A percentile compares a stretch with the other conserved stretches of the same genome.
Evolutionary conservation across 2,329 filamentous ascomycete species (phyloP).

Genomic region (Clonostachys chloroleuca): DNA sequence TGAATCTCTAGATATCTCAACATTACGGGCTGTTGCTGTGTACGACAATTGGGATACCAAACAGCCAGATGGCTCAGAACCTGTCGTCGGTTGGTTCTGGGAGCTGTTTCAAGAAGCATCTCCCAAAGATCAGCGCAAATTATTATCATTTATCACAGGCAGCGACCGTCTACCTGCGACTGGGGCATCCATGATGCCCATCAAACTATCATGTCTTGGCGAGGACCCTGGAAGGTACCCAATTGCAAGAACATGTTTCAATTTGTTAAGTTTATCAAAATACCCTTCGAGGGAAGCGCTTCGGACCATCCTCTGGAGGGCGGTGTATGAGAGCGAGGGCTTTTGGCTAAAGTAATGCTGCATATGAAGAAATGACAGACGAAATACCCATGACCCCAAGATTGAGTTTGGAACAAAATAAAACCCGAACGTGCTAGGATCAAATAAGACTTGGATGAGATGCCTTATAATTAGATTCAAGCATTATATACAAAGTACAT

Average conservation of each 20-base stretch:
- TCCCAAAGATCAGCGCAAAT: slow-evolving; percentile 66
- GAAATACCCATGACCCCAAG: background rate
- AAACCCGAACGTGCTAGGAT: no score
- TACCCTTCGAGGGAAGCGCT: slow-evolving; percentile 65
- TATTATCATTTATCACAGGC: slow-evolving; percentile 84
- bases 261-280: slow-evolving; percentile 71
- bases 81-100: slow-evolving; percentile 80
- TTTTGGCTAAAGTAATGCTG: slow-evolving; percentile 73
- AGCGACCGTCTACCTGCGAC: slow-evolving; percentile 88
- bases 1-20: slow-evolving; percentile 73
- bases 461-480: no score
- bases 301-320: slow-evolving; percentile 73
- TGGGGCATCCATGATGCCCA: slow-evolving; percentile 73
- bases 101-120: slow-evolving; percentile 65
- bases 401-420: background rate
- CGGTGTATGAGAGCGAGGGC: slow-evolving; percentile 85
- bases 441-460: no score
- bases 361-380: slow-evolving; percentile 1
- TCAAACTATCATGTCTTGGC: slow-evolving; percentile 72
- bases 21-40: slow-evolving; percentile 69
- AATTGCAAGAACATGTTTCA: slow-evolving; percentile 88
- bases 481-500: no score
- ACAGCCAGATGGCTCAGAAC: slow-evolving; percentile 49
- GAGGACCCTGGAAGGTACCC: slow-evolving; percentile 73
- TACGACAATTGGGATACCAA: slow-evolving; percentile 74